Percentiles rank a stretch among this genome's conserved stretches.
Conservation (phyloP, 352 stramenopile genomes). For the Sclerospora graminicola region DNA sequence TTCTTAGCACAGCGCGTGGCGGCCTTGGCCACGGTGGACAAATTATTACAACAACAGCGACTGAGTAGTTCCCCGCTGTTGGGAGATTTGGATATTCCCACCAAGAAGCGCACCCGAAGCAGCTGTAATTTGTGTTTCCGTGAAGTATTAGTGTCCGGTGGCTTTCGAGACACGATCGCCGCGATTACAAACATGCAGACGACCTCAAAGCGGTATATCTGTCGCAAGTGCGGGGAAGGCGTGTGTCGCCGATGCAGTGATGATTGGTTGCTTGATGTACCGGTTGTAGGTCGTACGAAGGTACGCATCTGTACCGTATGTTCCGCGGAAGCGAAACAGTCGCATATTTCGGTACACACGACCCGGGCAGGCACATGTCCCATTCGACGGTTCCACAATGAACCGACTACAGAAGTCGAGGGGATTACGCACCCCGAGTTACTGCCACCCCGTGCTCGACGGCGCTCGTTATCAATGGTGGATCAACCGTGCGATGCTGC, state of each 20-base stretch:
- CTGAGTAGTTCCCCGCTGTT: conserved; percentile 69
- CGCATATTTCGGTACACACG: conserved; percentile 29
- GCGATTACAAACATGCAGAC: conserved; percentile 21
- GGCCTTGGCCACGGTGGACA: conserved; percentile 58
- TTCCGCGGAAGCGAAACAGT: conserved; percentile 55
- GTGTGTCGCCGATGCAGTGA: conserved; percentile 73
- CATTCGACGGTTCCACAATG: conserved; percentile 4
- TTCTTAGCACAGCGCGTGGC: conserved; percentile 65
- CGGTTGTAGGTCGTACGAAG: conserved; percentile 63
- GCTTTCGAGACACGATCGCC: conserved; percentile 17
- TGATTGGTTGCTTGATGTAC: conserved; percentile 71
- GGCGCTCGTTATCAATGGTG: conserved; percentile 18
- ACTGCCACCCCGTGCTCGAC: conserved; percentile 5
- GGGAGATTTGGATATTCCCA: conserved; percentile 61
- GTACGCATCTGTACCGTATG: conserved; percentile 81
- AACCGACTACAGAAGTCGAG: conserved; percentile 13
- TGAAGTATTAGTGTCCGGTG: conserved; percentile 33
- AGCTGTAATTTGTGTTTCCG: conserved; percentile 72
- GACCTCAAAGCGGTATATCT: conserved; percentile 46
- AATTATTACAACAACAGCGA: conserved; percentile 67
- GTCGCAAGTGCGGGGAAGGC: conserved; percentile 67
- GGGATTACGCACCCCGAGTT: conserved; percentile 18
- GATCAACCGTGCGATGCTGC: conserved; percentile 12
- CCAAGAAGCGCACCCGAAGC: conserved; percentile 17
- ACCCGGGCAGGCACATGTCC: conserved; percentile 12